Conservation (phyloP, 1,284 basidiomycete species). For the Porodaedalea pini region DNA sequence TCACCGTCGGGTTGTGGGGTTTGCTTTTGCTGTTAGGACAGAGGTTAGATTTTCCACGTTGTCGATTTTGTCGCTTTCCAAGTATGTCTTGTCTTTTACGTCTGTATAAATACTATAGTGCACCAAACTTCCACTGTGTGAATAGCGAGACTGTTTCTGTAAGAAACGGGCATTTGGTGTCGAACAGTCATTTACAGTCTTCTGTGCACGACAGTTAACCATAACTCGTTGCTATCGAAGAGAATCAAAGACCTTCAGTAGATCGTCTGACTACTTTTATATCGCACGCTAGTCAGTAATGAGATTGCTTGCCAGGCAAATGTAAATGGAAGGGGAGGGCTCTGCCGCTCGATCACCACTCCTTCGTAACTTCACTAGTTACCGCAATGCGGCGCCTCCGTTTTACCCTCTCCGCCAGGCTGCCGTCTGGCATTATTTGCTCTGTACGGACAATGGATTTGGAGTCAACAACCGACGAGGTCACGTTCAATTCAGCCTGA, state of each 20-base stretch:
- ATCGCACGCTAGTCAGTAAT: too few relatives aligned
- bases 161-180: too few relatives aligned
- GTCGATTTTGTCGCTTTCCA: background rate
- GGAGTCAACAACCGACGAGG: too few relatives aligned
- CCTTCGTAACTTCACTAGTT: background rate
- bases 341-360: constrained; percentile 3
- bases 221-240: too few relatives aligned
- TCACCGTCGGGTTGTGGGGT: background rate
- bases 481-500: constrained; percentile 1
- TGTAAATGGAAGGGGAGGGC: too few relatives aligned
- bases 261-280: too few relatives aligned
- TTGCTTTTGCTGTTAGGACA: background rate
- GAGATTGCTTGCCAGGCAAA: too few relatives aligned
- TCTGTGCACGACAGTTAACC: too few relatives aligned
- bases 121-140: too few relatives aligned
- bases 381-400: constrained; percentile 17
- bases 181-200: too few relatives aligned
- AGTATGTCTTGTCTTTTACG: background rate
- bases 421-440: background rate
- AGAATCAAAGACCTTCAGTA: too few relatives aligned
- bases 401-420: constrained; percentile 25
- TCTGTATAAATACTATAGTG: constrained; percentile 3
- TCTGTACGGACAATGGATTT: background rate
- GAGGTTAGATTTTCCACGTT: background rate
- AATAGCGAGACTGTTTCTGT: too few relatives aligned